Evolutionary conservation across 495 filamentous ascomycete genomes (phyloP).

Genomic region (Penicillium tannophilum): DNA sequence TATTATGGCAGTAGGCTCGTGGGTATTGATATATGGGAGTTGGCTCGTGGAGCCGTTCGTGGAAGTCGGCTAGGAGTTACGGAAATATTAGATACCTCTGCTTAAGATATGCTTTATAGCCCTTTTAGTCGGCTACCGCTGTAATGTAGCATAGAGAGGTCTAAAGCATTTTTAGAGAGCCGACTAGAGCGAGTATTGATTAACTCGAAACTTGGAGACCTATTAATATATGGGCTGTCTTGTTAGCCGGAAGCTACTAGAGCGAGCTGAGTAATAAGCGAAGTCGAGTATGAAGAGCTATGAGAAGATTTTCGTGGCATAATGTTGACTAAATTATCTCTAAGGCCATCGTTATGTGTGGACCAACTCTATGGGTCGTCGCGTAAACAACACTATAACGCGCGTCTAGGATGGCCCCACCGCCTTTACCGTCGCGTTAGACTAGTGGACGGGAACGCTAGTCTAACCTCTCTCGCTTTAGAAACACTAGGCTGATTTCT

Average conservation of each 20-base stretch:
- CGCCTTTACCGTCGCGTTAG: constrained; percentile 5
- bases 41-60: not conserved
- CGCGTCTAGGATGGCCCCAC: constrained; percentile 3
- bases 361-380: not conserved
- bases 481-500: not conserved
- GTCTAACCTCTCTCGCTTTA: too few species aligned
- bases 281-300: not conserved
- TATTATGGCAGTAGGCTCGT: not conserved
- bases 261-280: not conserved
- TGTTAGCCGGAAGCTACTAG: not conserved
- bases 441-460: too few species aligned
- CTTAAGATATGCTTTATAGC: not conserved
- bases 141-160: not conserved
- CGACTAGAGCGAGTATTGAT: constrained; percentile 5
- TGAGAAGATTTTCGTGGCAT: not conserved
- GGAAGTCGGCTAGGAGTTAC: not conserved
- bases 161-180: not conserved
- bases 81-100: not conserved
- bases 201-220: constrained; percentile 1
- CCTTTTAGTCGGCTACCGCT: constrained; percentile 2
- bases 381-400: not conserved
- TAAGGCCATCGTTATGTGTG: not conserved
- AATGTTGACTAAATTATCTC: not conserved
- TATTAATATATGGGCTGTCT: not conserved
- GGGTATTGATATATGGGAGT: not conserved